These are phyloP conservation scores for Miscanthus sacchariflorus DNA, from an alignment of 202 grass and related monocot species.

Conservation along the genomic window DNA sequence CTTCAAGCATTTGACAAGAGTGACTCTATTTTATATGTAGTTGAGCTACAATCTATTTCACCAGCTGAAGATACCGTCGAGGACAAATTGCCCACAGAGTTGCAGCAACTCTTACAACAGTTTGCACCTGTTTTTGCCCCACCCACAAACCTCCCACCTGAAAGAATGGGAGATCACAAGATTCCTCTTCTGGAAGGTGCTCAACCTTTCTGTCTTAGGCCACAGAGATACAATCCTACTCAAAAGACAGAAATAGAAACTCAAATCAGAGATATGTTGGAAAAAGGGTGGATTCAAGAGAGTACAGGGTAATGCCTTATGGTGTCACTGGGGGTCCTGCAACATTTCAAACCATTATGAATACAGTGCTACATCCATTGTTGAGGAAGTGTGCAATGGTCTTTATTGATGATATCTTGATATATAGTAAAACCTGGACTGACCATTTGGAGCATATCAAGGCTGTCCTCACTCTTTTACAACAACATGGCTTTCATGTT, in stretches of 20 bases:
- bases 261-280: fast-evolving
- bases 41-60: too few species aligned
- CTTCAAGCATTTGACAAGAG: neutral
- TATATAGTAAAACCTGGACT: neutral
- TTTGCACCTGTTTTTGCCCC: neutral
- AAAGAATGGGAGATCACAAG: too few species aligned
- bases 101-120: neutral
- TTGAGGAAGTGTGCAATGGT: neutral
- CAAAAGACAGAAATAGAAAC: neutral
- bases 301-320: too few species aligned
- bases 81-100: fast-evolving
- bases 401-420: neutral
- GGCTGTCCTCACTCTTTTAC: too few species aligned
- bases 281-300: neutral
- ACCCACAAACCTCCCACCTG: too few species aligned
- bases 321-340: neutral
- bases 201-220: too few species aligned
- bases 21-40: too few species aligned
- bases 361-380: neutral
- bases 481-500: too few species aligned
- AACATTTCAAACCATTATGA: neutral
- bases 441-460: neutral
- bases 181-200: too few species aligned
- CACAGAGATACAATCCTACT: neutral
- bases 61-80: too few species aligned